Percentiles rank a stretch among this genome's conserved stretches.
These are phyloP conservation scores for Aurantiochytrium sp. DNA, from an alignment of 108 stramenopile genomes.

Conservation along the genomic window DNA sequence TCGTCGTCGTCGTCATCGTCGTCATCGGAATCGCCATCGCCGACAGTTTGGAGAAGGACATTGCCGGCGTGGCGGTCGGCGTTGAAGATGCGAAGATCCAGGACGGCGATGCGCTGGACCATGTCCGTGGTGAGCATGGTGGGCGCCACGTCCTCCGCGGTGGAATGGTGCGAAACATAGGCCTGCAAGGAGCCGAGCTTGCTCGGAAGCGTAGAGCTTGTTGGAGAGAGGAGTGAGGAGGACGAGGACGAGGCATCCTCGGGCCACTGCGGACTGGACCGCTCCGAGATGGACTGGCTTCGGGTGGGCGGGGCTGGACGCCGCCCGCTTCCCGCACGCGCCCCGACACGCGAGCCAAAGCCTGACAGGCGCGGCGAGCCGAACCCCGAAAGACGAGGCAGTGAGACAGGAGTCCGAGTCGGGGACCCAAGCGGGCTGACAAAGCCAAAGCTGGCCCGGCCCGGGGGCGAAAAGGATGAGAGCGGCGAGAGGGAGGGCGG, in stretches of 20 bases:
- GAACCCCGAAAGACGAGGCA: not conserved
- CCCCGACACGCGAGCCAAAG: too few relatives aligned
- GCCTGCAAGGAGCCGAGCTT: slow-evolving; percentile 84
- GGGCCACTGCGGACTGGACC: not conserved
- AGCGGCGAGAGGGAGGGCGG: not conserved
- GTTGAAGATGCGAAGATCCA: slow-evolving; percentile 94
- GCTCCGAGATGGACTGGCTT: not conserved
- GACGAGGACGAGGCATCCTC: too few relatives aligned
- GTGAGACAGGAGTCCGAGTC: not conserved
- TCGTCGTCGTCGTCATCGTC: not conserved
- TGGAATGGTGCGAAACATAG: slow-evolving; percentile 3
- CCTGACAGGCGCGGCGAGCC: not conserved
- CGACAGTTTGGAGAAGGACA: slow-evolving; percentile 61
- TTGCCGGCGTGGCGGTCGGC: slow-evolving; percentile 92
- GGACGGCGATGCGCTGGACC: slow-evolving; percentile 91
- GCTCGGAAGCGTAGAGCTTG: not conserved
- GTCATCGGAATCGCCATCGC: not conserved
- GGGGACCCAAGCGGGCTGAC: not conserved
- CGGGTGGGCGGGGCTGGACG: not conserved
- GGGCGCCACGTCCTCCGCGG: not conserved
- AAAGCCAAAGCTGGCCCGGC: not conserved
- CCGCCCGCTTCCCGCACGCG: too few relatives aligned
- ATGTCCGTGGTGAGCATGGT: slow-evolving; percentile 66
- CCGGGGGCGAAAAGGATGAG: not conserved
- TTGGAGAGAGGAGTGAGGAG: too few relatives aligned